Evolutionary conservation across 148 eudicot species (phyloP).

Genomic region (Silene uniflora): DNA sequence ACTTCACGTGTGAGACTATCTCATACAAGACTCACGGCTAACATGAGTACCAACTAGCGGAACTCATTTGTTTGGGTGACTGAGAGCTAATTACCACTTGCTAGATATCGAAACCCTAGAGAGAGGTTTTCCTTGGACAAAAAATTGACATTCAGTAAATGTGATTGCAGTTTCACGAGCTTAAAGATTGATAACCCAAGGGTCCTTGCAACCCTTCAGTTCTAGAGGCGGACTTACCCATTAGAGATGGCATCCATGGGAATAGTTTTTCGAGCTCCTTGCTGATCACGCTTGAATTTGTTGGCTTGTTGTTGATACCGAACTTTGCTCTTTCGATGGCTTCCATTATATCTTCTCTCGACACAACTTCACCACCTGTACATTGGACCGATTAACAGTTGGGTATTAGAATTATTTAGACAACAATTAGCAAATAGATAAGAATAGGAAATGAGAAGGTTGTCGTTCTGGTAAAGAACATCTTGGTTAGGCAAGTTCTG

Average conservation of each 20-base stretch:
- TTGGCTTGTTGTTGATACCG: constrained; percentile 59
- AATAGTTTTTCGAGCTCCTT: constrained; percentile 75
- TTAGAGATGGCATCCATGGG: constrained; percentile 89
- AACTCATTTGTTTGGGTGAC: too few relatives aligned
- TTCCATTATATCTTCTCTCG: constrained; percentile 93
- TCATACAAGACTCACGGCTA: background rate
- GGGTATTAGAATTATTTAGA: background rate
- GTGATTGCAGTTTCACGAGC: constrained; percentile 32
- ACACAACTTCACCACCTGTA: constrained; percentile 67
- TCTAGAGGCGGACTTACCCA: constrained; percentile 34
- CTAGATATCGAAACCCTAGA: too few relatives aligned
- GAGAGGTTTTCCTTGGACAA: too few relatives aligned
- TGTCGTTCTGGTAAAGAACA: too few relatives aligned
- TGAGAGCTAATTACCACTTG: too few relatives aligned
- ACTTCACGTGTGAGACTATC: background rate
- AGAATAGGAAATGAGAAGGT: too few relatives aligned
- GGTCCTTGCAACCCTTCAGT: constrained; percentile 46
- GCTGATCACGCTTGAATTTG: constrained; percentile 36
- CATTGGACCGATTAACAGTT: background rate
- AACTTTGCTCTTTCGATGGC: constrained; percentile 90
- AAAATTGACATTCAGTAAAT: too few relatives aligned
- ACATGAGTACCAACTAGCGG: too few relatives aligned
- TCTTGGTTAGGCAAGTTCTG: too few relatives aligned
- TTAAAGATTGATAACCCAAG: constrained; percentile 79
- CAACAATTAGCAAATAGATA: too few relatives aligned